A percentile compares a stretch with the other conserved stretches of the same genome.
Evolutionary conservation across 73 alveolate species (phyloP).

Genomic region (Blepharisma stoltei): DNA sequence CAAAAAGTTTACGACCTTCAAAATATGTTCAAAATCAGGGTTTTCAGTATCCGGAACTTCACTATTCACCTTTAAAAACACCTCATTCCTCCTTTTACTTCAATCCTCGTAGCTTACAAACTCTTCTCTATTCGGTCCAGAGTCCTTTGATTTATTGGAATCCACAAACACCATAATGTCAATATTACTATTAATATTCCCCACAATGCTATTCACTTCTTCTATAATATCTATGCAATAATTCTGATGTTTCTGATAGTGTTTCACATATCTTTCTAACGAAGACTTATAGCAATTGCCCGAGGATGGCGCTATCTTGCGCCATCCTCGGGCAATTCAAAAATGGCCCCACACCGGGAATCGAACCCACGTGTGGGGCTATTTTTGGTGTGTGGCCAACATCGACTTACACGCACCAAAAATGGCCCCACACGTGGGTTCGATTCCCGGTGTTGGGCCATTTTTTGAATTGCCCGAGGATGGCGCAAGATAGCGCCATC

Average conservation of each 20-base stretch:
- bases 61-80: neutral
- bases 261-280: neutral
- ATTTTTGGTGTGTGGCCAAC: too few relatives aligned
- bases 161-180: slow-evolving; percentile 18
- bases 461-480: too few relatives aligned
- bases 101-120: neutral
- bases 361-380: too few relatives aligned
- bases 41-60: neutral
- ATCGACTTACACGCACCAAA: too few relatives aligned
- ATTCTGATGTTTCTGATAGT: neutral
- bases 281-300: too few relatives aligned
- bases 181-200: slow-evolving; percentile 5
- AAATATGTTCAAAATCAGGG: neutral
- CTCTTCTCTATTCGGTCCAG: neutral
- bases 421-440: too few relatives aligned
- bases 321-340: too few relatives aligned
- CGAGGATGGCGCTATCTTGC: too few relatives aligned
- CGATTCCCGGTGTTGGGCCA: too few relatives aligned
- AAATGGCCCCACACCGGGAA: too few relatives aligned
- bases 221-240: neutral
- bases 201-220: neutral
- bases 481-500: too few relatives aligned
- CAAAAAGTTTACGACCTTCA: too few relatives aligned
- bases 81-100: neutral
- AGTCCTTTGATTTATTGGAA: neutral